Base-by-base conservation (phyloP, 331 rosid species). In the Quercus lobata region DNA sequence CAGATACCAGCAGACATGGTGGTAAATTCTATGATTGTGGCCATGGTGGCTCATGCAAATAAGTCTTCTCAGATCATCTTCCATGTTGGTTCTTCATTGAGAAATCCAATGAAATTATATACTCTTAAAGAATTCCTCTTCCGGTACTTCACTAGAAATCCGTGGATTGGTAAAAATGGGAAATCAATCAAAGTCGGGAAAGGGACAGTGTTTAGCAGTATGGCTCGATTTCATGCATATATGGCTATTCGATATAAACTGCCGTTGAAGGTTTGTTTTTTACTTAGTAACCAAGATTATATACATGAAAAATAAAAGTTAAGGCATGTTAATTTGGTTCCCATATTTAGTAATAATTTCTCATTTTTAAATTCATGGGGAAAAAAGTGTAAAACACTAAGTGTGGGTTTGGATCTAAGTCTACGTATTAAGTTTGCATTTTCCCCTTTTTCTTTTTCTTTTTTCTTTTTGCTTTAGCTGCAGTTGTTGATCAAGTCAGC, bases 1-100 rank as follows among this genome's bases (percentile, higher is more conserved):
- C 57, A 78, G 88, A 75, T 81, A 18, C 88, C 85, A 18, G 88
- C 60, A 58, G 85, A 85, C 57, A 27, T 81, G 81, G 88, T 85
- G 25, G 58, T 79, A 52, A 85, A 81, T 30, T 81, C 83, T 61
- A 69, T 85, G 55, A 30, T 32, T 21, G 18, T 37, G 8, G 60
- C 88, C 5, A 84, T 78, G 46, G 70, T 69, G 19, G 19, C 58
- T 56, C 73, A 44, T 81, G 75, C 83, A 17, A 69, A 70, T 49
- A 57, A 81, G 27, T 22, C 68, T 57, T 27, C 52, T 0, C 14
- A 69, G 25, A 78, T 53, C 35, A 81, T 84, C 74, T 81, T 77
- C 55, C 80, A 84, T 58, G 37, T 81, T 24, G 30, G 81, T 7
- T 81, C 85, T 5, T 84, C 85, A 0, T 55, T 35, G 2, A 69